Conservation (phyloP, 2,329 filamentous ascomycete species). For the Microascus cirrosus region DNA sequence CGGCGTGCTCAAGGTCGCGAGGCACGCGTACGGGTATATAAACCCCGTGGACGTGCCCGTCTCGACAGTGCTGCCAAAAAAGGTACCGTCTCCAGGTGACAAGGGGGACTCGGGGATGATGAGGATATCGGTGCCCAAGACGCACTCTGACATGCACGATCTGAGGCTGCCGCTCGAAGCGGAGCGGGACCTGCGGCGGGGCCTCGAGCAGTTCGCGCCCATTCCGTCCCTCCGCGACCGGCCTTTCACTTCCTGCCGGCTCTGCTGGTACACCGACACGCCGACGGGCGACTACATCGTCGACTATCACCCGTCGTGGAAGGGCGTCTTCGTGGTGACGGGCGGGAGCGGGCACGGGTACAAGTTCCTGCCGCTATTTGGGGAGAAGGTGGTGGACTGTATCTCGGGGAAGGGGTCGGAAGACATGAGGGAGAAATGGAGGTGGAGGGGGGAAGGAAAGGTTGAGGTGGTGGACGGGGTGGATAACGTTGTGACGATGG, state of each 20-base stretch:
- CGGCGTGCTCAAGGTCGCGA: conserved; percentile 54
- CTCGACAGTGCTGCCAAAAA: conserved; percentile 13
- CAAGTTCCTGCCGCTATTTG: conserved; percentile 59
- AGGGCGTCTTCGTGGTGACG: conserved; percentile 48
- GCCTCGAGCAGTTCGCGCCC: conserved; percentile 38
- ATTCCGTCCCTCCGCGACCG: conserved; percentile 36
- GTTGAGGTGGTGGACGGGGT: conserved; percentile 1
- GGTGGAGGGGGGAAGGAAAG: conserved; percentile 41
- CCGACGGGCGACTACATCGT: conserved; percentile 60
- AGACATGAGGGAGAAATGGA: conserved; percentile 46
- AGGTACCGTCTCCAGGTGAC: conserved; percentile 19
- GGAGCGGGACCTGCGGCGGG: conserved; percentile 47
- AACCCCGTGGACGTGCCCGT: conserved; percentile 27
- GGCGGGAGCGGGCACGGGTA: conserved; percentile 56
- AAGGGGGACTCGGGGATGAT: conserved; percentile 15
- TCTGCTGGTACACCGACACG: conserved; percentile 73
- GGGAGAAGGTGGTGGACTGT: conserved; percentile 48
- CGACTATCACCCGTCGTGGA: conserved; percentile 53
- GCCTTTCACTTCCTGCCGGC: conserved; percentile 48
- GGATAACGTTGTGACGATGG: conserved; percentile 18
- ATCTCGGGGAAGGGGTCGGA: conserved; percentile 31
- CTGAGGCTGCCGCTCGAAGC: conserved; percentile 48
- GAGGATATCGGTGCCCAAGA: conserved; percentile 21
- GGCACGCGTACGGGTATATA: conserved; percentile 59
- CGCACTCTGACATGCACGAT: conserved; percentile 24